Conservation (phyloP, 2,329 filamentous ascomycete species). For the Aureobasidium subglaciale region DNA sequence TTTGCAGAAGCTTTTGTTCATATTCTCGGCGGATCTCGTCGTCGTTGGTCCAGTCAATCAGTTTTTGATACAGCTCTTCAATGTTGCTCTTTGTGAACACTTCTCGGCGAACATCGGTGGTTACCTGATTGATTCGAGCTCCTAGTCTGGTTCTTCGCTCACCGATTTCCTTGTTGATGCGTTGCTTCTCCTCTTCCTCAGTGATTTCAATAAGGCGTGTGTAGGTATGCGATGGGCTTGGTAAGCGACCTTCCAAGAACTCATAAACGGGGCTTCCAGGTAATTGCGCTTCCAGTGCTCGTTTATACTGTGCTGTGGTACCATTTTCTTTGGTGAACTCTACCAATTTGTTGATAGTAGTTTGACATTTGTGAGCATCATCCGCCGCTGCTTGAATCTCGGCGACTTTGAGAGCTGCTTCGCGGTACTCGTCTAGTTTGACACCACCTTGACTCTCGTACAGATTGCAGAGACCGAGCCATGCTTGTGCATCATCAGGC, state of each 20-base stretch:
- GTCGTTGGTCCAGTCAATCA: conserved; percentile 86
- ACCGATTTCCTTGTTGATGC: conserved; percentile 82
- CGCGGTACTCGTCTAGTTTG: conserved; percentile 66
- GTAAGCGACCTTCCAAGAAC: conserved; percentile 75
- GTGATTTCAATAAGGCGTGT: conserved; percentile 74
- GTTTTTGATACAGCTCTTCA: conserved; percentile 70
- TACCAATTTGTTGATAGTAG: conserved; percentile 71
- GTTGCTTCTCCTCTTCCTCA: conserved; percentile 79
- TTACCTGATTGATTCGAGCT: conserved; percentile 75
- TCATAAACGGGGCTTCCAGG: conserved; percentile 75
- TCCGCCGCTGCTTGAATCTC: conserved; percentile 63
- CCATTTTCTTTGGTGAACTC: conserved; percentile 67
- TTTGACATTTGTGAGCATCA: conserved; percentile 52
- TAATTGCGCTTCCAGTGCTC: conserved; percentile 67
- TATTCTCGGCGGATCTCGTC: conserved; percentile 77
- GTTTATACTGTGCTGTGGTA: conserved; percentile 64
- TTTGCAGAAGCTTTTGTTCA: conserved; percentile 81
- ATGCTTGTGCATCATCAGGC: conserved; percentile 71
- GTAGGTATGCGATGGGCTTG: conserved; percentile 73
- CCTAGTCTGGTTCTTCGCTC: conserved; percentile 83
- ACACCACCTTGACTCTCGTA: conserved; percentile 69
- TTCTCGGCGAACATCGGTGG: conserved; percentile 78
- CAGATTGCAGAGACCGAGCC: conserved; percentile 80
- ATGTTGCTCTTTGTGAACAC: conserved; percentile 68
- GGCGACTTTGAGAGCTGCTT: conserved; percentile 65